A percentile compares a stretch with the other conserved stretches of the same genome.
Conservation (phyloP, 805 yeast species). For the Schizosaccharomyces cryophilus region DNA sequence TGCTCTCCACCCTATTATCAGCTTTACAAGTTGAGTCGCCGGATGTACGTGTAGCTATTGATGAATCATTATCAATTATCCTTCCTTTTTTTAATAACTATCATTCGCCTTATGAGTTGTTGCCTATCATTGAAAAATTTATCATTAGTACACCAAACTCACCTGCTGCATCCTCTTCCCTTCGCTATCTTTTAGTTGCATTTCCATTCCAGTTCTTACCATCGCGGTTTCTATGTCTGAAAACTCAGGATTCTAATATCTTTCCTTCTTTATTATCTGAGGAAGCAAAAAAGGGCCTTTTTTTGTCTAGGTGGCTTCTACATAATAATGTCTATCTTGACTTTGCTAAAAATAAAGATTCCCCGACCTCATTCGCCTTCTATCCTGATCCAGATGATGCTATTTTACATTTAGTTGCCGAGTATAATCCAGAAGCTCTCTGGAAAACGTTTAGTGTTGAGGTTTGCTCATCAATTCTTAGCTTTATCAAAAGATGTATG, state of each 20-base stretch:
- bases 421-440: not conserved
- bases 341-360: not conserved
- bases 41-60: not conserved
- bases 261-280: not conserved
- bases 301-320: not conserved
- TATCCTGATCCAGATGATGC: not conserved
- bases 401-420: not conserved
- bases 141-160: not conserved
- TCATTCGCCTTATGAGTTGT: not conserved
- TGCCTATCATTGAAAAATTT: not conserved
- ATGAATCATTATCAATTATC: not conserved
- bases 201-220: not conserved
- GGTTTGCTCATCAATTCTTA: not conserved
- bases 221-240: not conserved
- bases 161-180: not conserved
- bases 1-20: not conserved
- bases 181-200: not conserved
- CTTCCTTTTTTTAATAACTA: not conserved
- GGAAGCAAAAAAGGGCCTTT: constrained; percentile 1
- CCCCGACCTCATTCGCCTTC: not conserved
- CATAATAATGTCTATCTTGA: not conserved
- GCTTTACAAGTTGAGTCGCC: not conserved
- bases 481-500: not conserved
- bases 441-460: not conserved
- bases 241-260: not conserved